Conservation (phyloP, 768 basidiomycete genomes). For the Pleurotus tuoliensis region DNA sequence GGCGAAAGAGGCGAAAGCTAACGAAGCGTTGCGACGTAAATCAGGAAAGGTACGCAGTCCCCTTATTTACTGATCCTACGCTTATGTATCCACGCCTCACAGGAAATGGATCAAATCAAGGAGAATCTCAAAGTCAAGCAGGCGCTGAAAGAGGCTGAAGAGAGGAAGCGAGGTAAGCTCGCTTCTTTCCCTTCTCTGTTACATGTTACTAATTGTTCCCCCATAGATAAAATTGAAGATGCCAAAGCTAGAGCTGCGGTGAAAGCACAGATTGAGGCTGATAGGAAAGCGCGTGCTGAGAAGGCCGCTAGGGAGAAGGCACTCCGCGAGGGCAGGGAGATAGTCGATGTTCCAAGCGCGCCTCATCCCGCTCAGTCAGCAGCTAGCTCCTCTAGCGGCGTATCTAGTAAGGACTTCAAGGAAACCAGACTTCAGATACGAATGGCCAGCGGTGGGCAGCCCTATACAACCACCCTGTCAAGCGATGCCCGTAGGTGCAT, state of each 20-base stretch:
- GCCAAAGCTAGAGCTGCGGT: constrained; percentile 81
- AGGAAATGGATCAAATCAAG: constrained; percentile 71
- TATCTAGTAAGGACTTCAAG: constrained; percentile 72
- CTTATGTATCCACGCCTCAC: not conserved
- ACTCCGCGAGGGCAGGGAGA: constrained; percentile 67
- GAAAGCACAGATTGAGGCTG: constrained; percentile 92
- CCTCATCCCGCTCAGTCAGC: constrained; percentile 30
- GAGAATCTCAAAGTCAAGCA: constrained; percentile 80
- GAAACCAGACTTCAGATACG: constrained; percentile 91
- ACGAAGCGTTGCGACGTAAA: constrained; percentile 81
- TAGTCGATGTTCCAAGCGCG: constrained; percentile 20
- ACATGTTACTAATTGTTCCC: not conserved
- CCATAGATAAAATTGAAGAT: constrained; percentile 84
- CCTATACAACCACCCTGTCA: constrained; percentile 75
- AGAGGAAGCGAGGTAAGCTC: constrained; percentile 67
- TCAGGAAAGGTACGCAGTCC: constrained; percentile 58
- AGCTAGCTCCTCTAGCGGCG: constrained; percentile 32
- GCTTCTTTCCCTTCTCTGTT: not conserved
- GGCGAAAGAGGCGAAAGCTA: constrained; percentile 64
- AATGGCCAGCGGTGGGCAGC: constrained; percentile 74
- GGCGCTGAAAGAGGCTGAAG: constrained; percentile 77
- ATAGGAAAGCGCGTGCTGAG: constrained; percentile 85
- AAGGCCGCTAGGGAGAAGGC: constrained; percentile 91
- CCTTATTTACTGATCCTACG: not conserved
- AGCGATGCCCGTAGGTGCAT: constrained; percentile 67